Conservation (phyloP, 1,284 basidiomycete species). For the Vanrija humicola region DNA sequence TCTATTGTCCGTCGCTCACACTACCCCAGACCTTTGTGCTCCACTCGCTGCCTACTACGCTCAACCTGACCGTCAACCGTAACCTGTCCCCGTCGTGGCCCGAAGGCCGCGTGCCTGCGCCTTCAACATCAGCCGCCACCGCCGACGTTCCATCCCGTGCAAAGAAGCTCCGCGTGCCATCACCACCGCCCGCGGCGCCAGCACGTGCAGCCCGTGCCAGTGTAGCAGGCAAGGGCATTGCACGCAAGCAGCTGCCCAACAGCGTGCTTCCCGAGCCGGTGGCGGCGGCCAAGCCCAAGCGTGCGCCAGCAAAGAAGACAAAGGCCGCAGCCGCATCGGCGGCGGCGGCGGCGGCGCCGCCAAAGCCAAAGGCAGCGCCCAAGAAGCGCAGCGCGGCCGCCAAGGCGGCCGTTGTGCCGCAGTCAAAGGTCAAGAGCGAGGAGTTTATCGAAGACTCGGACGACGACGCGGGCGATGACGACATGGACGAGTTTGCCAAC, state of each 20-base stretch:
- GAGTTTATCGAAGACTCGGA: conserved; percentile 45
- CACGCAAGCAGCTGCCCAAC: conserved; percentile 6
- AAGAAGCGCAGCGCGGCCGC: conserved; percentile 6
- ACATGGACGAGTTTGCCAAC: conserved; percentile 42
- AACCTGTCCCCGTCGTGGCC: conserved; percentile 12
- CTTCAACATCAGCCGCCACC: no score
- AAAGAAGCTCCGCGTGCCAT: neutral
- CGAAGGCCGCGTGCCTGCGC: neutral
- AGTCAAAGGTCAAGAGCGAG: conserved; percentile 36
- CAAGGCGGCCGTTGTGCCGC: conserved; percentile 2
- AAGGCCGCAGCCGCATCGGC: conserved; percentile 14
- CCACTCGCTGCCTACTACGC: conserved; percentile 29
- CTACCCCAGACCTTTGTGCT: conserved; percentile 9
- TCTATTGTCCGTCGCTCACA: neutral
- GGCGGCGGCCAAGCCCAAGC: neutral
- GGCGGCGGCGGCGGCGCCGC: conserved; percentile 1
- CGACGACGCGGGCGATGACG: conserved; percentile 27
- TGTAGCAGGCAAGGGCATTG: neutral
- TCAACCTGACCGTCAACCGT: conserved; percentile 35
- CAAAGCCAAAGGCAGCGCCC: conserved; percentile 10
- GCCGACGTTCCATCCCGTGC: neutral
- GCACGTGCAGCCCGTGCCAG: neutral
- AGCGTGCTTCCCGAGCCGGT: neutral
- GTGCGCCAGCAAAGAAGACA: conserved; percentile 9
- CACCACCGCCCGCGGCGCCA: neutral